These are phyloP conservation scores for Acrocalymma vagum DNA, from an alignment of 2,329 filamentous ascomycete genomes.

Conservation along the genomic window DNA sequence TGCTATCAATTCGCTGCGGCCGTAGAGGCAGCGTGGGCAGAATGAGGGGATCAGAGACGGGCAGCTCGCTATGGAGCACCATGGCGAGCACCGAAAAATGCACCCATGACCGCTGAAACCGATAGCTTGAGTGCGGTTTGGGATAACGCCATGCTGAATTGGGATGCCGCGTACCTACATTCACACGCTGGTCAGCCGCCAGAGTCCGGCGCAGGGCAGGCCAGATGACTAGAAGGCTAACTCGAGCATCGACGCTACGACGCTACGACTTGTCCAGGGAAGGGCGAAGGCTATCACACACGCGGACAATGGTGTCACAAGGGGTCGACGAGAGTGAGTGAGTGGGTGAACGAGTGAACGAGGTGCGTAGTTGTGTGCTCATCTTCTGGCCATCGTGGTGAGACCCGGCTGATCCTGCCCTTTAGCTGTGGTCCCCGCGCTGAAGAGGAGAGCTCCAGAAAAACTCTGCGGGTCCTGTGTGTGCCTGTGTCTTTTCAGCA, in stretches of 20 bases:
- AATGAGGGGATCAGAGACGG: too few species aligned
- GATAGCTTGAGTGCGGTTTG: constrained; percentile 27
- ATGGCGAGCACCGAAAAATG: constrained; percentile 1
- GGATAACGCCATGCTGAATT: constrained; percentile 22
- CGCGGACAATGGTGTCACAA: constrained; percentile 23
- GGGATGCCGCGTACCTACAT: constrained; percentile 40
- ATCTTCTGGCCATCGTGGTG: not conserved
- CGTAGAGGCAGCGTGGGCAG: constrained; percentile 20
- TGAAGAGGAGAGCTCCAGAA: constrained; percentile 3
- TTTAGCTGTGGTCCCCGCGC: not conserved
- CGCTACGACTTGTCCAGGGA: constrained; percentile 33
- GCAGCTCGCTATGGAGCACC: not conserved
- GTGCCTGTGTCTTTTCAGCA: constrained; percentile 11
- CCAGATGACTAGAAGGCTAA: constrained; percentile 40
- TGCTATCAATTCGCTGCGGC: too few species aligned
- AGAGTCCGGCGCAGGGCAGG: constrained; percentile 40
- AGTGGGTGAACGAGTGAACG: too few species aligned
- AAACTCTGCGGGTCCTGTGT: not conserved
- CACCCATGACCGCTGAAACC: constrained; percentile 43
- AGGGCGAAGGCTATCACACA: constrained; percentile 24
- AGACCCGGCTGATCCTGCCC: constrained; percentile 7
- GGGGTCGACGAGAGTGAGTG: too few species aligned
- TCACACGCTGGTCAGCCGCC: constrained; percentile 40
- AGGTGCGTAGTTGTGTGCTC: too few species aligned
- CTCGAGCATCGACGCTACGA: constrained; percentile 23